A percentile compares a stretch with the other conserved stretches of the same genome.
Conservation (phyloP, 2,329 filamentous ascomycete genomes). For the Penicillium verrucosum region DNA sequence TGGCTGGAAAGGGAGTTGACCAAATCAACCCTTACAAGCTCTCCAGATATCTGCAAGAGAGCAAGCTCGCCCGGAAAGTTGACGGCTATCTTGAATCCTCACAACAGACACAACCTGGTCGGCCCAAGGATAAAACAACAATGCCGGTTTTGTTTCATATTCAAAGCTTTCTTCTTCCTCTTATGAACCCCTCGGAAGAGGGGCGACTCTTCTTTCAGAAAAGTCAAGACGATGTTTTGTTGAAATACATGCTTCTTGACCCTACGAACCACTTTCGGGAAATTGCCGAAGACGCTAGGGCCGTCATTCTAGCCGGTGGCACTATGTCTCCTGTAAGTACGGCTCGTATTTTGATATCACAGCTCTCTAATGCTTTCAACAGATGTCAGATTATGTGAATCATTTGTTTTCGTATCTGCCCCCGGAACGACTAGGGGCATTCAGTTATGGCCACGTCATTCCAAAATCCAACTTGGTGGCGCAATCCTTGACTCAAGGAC, state of each 20-base stretch:
- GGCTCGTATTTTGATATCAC: neutral
- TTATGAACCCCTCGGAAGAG: conserved; percentile 79
- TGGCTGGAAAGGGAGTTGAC: conserved; percentile 81
- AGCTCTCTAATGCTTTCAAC: conserved; percentile 10
- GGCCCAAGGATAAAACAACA: conserved; percentile 29
- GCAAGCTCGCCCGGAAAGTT: conserved; percentile 89
- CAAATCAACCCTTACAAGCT: conserved; percentile 94
- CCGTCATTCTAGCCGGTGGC: conserved; percentile 86
- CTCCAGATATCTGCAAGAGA: conserved; percentile 81
- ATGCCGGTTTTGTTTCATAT: conserved; percentile 61
- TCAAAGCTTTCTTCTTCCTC: conserved; percentile 67
- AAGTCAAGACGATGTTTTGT: conserved; percentile 50
- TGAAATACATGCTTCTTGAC: conserved; percentile 86
- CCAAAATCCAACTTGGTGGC: conserved; percentile 77
- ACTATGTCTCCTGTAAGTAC: conserved; percentile 80
- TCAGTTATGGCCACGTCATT: conserved; percentile 94
- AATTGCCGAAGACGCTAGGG: conserved; percentile 77
- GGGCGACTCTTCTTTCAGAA: conserved; percentile 59
- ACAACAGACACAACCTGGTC: conserved; percentile 48
- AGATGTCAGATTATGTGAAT: conserved; percentile 80
- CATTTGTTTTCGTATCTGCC: conserved; percentile 79
- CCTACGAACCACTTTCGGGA: conserved; percentile 88
- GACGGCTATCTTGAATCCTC: conserved; percentile 75
- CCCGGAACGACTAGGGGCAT: conserved; percentile 63
- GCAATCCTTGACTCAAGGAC: conserved; percentile 60